Evolutionary conservation across 1,284 basidiomycete genomes (phyloP).

Genomic region (Volvariella volvacea): DNA sequence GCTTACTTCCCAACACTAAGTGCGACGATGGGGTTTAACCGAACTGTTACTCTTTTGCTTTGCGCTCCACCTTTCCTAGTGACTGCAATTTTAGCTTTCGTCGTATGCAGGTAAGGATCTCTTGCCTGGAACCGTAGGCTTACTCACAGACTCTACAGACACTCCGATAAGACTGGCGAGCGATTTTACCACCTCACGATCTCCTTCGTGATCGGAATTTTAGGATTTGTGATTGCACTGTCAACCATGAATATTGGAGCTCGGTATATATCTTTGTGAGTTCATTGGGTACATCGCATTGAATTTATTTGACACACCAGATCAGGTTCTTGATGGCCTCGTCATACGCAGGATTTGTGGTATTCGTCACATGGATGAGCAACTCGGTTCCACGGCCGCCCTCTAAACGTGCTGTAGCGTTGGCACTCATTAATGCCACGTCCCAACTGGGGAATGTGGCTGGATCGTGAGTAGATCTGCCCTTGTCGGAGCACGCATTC

Average conservation of each 20-base stretch:
- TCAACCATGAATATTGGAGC: constrained; percentile 59
- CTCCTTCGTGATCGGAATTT: constrained; percentile 50
- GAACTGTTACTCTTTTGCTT: constrained; percentile 61
- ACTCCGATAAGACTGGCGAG: constrained; percentile 65
- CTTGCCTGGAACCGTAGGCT: neutral
- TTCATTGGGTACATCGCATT: constrained; percentile 4
- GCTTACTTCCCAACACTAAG: constrained; percentile 62
- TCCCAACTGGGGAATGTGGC: constrained; percentile 70
- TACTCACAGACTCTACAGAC: constrained; percentile 28
- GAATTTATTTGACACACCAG: constrained; percentile 2
- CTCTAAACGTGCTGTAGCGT: constrained; percentile 70
- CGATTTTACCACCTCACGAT: constrained; percentile 58
- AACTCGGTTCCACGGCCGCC: constrained; percentile 62
- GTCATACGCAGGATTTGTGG: constrained; percentile 65
- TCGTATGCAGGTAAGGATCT: constrained; percentile 41
- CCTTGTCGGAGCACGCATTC: too few relatives aligned
- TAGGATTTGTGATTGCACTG: constrained; percentile 73
- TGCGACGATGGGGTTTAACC: constrained; percentile 61
- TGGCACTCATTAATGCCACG: constrained; percentile 70
- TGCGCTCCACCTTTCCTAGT: constrained; percentile 77
- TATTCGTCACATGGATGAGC: constrained; percentile 66
- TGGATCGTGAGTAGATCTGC: constrained; percentile 51
- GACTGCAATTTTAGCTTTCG: constrained; percentile 48
- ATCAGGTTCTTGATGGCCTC: constrained; percentile 71
- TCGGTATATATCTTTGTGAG: constrained; percentile 69